Evolutionary conservation across 2,329 filamentous ascomycete species (phyloP), one percentile per base, ranked within the genome.

Genomic region (Xylaria arbuscula): DNA sequence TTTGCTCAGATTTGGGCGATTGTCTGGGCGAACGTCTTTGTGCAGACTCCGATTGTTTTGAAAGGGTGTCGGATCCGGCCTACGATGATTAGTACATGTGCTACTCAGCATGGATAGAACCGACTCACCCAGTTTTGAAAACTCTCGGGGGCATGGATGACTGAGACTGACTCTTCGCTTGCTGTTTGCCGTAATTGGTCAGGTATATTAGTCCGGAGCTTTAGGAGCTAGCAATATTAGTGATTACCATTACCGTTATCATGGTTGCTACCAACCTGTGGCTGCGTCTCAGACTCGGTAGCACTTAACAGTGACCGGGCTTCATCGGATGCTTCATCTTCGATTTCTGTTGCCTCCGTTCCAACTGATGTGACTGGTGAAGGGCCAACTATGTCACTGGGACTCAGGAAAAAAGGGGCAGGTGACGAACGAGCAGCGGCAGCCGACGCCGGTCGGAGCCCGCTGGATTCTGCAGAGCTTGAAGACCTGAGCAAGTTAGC

Each of bases 111-210:
- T 62, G 19, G 24, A 24, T 45, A n/a, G 56, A 50, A 47, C 34
- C 34, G 50, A 78, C 87, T 77, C 79, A 96, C 93, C 87, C 96
- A 97, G 73, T 88, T 88, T 64, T 89, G 87, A 80, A 96, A 98
- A 70, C 91, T 93, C 72, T 93, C 86, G 0, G 94, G 94, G 17
- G 93, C 93, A 83, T 97, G 94, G 73, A 98, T 97, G 63, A 97
- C 94, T 1, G 94, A 98, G 62, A 93, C 87, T 28, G 93, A 91
- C 73, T 94, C 93, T 72, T 97, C 93, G 69, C 89, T 90, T 28
- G 87, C 86, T 62, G 83, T 82, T 60, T 86, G 85, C 77, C 89
- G 83, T 78, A 90, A 75, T 67, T 85, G 82, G 50, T 88, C 87
- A 2, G 88, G 81, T 10, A 91, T 75, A 69, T 85, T 87, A 4